A percentile compares a stretch with the other conserved stretches of the same genome.
phyloP scores from a whole-genome alignment of 2,329 filamentous ascomycete genomes.

The Ceratocystis variospora region DNA sequence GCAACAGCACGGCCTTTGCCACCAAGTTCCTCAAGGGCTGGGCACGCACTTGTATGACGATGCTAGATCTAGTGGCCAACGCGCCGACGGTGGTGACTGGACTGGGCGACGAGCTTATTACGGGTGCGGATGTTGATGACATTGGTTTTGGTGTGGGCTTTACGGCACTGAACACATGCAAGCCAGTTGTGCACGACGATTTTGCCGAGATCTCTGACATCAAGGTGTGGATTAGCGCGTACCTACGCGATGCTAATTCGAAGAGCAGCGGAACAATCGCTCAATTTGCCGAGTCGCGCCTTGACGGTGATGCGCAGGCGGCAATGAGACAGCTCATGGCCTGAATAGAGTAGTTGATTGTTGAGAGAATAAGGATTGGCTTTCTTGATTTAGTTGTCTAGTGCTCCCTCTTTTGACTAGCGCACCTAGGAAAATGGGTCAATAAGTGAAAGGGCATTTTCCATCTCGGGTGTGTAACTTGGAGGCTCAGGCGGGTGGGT shows the following conservation, averaged over 20 bases:
- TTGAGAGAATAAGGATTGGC: not conserved
- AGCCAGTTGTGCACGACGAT: conserved; percentile 57
- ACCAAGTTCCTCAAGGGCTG: conserved; percentile 77
- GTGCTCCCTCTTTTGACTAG: no score
- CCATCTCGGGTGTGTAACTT: no score
- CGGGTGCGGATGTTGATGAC: conserved; percentile 86
- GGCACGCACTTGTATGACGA: conserved; percentile 76
- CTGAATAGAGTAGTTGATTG: not conserved
- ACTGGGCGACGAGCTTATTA: conserved; percentile 59
- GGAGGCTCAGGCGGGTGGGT: not conserved
- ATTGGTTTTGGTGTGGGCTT: conserved; percentile 90
- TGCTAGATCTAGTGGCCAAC: conserved; percentile 80
- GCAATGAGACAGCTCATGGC: conserved; percentile 16
- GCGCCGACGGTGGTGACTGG: conserved; percentile 56
- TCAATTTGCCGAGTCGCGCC: conserved; percentile 55
- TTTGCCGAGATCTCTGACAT: conserved; percentile 76
- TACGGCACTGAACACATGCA: conserved; percentile 84
- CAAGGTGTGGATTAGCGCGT: conserved; percentile 69
- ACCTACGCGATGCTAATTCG: conserved; percentile 63
- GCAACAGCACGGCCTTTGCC: conserved; percentile 73
- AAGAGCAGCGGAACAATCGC: conserved; percentile 58
- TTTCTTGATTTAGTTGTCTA: not conserved
- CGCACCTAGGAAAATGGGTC: no score
- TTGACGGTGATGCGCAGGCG: conserved; percentile 39
- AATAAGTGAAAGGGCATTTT: no score